Percentiles rank a stretch among this genome's conserved stretches.
phyloP scores from a whole-genome alignment of 768 basidiomycete species.

The Trametes cingulata region DNA sequence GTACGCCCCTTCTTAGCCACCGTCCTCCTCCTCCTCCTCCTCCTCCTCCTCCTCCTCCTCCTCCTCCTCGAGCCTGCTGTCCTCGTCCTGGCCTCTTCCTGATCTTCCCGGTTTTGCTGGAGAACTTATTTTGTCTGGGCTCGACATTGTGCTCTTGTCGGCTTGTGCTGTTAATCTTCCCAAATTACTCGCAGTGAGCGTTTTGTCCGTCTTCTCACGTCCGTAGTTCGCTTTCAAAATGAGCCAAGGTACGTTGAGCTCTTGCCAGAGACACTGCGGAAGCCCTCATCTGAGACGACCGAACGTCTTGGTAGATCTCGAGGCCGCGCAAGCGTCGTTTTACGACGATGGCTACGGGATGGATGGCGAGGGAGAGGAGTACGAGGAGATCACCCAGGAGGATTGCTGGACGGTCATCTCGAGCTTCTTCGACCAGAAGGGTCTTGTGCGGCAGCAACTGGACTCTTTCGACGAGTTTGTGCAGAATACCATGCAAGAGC shows the following conservation, averaged over 20 bases:
- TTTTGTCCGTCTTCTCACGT: not conserved
- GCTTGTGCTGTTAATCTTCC: not conserved
- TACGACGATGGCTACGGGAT: constrained; percentile 60
- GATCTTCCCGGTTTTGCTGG: too few species aligned
- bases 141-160: not conserved
- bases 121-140: not conserved
- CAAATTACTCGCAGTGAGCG: not conserved
- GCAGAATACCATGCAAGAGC: constrained; percentile 98
- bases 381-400: constrained; percentile 85
- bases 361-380: constrained; percentile 58
- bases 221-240: constrained; percentile 3
- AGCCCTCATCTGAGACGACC: not conserved
- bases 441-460: constrained; percentile 95
- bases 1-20: constrained; percentile 8
- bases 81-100: not conserved
- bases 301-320: constrained; percentile 19
- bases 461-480: constrained; percentile 99
- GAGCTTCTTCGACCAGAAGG: constrained; percentile 95
- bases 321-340: constrained; percentile 24
- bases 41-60: not conserved
- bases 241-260: constrained; percentile 13
- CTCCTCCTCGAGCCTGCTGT: not conserved
- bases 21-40: constrained; percentile 4
- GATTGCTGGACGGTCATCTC: constrained; percentile 96
- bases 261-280: too few species aligned